Evolutionary conservation across 345 rosid genomes (phyloP).

Genomic region (Lenwebbia sp.): DNA sequence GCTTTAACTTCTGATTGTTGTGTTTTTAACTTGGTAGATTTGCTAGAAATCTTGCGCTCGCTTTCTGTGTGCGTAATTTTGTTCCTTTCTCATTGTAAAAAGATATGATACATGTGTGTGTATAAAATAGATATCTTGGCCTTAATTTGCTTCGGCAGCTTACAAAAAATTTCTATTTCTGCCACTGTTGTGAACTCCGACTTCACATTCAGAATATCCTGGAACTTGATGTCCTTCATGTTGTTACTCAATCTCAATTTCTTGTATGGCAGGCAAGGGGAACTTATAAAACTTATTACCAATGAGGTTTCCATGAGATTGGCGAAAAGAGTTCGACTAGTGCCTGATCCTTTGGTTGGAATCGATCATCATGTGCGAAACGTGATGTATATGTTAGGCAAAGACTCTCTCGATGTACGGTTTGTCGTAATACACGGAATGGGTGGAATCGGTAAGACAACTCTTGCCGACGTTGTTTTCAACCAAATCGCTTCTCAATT

Average conservation of each 20-base stretch:
- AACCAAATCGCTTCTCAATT: neutral
- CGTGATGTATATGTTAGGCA: neutral
- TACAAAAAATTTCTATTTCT: fast-evolving
- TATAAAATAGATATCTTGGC: neutral
- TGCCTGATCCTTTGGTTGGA: neutral
- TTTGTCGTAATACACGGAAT: neutral
- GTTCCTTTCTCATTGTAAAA: neutral
- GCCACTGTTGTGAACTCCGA: neutral
- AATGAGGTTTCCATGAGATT: neutral
- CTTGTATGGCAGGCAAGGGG: neutral
- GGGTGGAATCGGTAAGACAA: neutral
- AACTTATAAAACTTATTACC: neutral
- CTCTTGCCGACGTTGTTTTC: neutral
- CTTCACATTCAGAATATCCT: neutral
- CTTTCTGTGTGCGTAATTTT: neutral
- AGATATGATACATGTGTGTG: neutral
- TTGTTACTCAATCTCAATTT: neutral
- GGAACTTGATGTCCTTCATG: neutral
- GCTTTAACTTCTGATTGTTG: neutral
- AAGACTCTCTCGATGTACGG: neutral
- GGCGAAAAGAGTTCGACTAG: neutral
- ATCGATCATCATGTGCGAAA: neutral
- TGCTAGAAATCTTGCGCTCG: neutral
- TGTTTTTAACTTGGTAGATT: neutral
- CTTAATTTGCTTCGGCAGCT: neutral